A percentile compares a stretch with the other conserved stretches of the same genome.
These are phyloP conservation scores for Athelia psychrophila DNA, from an alignment of 1,284 basidiomycete species.

Conservation along the genomic window DNA sequence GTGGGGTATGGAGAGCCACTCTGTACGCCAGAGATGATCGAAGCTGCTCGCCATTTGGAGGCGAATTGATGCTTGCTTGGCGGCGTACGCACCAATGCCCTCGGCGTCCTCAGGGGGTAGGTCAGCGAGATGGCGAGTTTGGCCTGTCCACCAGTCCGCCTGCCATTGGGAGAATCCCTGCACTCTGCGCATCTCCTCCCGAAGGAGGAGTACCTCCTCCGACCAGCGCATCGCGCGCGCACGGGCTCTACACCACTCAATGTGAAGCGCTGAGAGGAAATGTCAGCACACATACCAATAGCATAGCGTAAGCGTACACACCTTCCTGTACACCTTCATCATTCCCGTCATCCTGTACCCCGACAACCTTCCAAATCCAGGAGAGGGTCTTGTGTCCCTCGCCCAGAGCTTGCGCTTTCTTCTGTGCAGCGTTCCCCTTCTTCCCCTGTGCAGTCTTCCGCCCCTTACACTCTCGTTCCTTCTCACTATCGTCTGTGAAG, in stretches of 20 bases:
- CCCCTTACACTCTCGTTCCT: neutral
- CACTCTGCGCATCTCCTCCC: constrained; percentile 29
- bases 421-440: too few relatives aligned
- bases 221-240: constrained; percentile 28
- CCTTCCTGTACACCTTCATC: neutral
- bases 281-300: neutral
- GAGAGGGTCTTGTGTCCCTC: neutral
- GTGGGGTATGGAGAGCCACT: neutral
- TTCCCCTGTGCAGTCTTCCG: too few relatives aligned
- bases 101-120: neutral
- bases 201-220: constrained; percentile 28
- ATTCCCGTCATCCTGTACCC: neutral
- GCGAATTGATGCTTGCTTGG: neutral
- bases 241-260: constrained; percentile 28
- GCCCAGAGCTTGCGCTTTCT: too few relatives aligned
- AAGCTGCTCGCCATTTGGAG: neutral
- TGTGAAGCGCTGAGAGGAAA: constrained; percentile 17
- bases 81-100: neutral
- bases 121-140: neutral
- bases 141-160: neutral
- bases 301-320: neutral
- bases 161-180: neutral
- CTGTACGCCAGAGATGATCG: neutral
- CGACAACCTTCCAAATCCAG: neutral
- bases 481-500: neutral